These are phyloP conservation scores for Penicillium ochrochloron DNA, from an alignment of 495 filamentous ascomycete species.

Conservation along the genomic window DNA sequence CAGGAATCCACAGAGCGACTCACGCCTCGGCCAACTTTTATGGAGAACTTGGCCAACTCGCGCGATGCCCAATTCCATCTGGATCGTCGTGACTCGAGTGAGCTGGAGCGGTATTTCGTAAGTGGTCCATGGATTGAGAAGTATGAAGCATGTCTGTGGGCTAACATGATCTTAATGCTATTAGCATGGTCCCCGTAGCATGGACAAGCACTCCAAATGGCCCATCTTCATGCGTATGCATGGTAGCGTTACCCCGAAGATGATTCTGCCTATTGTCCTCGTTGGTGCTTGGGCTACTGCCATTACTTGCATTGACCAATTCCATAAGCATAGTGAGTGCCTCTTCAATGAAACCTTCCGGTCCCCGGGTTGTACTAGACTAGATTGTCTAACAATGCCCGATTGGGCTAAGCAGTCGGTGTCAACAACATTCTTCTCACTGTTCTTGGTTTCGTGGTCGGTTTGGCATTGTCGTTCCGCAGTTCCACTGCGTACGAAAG, in stretches of 20 bases:
- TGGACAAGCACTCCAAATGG: slow-evolving; percentile 79
- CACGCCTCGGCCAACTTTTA: slow-evolving; percentile 45
- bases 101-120: slow-evolving; percentile 54
- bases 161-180: slow-evolving; percentile 16
- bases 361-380: not conserved
- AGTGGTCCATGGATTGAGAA: slow-evolving; percentile 16
- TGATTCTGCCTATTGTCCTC: slow-evolving; percentile 74
- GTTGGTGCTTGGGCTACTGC: slow-evolving; percentile 71
- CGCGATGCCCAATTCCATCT: slow-evolving; percentile 46
- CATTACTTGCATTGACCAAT: slow-evolving; percentile 66
- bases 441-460: slow-evolving; percentile 88
- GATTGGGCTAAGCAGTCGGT: slow-evolving; percentile 38
- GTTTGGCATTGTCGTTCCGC: slow-evolving; percentile 80
- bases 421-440: slow-evolving; percentile 77
- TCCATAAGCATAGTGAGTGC: slow-evolving; percentile 41
- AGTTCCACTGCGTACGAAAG: slow-evolving; percentile 86
- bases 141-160: not conserved
- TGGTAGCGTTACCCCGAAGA: slow-evolving; percentile 78
- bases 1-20: slow-evolving; percentile 33
- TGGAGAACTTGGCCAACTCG: slow-evolving; percentile 43
- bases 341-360: not conserved
- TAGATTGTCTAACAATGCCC: slow-evolving; percentile 10
- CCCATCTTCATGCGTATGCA: slow-evolving; percentile 80
- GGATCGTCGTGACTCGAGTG: slow-evolving; percentile 37
- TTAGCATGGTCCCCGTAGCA: slow-evolving; percentile 65